A percentile compares a stretch with the other conserved stretches of the same genome.
phyloP scores from a whole-genome alignment of 1,284 basidiomycete genomes.

The Ceratobasidium sp. region DNA sequence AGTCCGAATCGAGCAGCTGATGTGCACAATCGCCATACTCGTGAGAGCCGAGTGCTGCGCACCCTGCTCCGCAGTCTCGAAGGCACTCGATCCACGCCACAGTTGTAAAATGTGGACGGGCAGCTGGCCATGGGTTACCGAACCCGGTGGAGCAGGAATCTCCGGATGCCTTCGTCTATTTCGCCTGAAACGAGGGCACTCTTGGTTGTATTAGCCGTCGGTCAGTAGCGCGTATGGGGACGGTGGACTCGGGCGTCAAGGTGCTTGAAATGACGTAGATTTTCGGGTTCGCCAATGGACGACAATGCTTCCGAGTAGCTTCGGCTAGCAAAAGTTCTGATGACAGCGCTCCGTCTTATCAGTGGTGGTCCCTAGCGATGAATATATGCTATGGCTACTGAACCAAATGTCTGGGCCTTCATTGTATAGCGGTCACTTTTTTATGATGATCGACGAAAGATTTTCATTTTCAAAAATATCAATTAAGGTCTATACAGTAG shows the following conservation, averaged over 20 bases:
- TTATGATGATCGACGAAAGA: too few relatives aligned
- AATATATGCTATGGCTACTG: too few relatives aligned
- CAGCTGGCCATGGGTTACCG: neutral
- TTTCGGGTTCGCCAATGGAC: neutral
- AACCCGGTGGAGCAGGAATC: neutral
- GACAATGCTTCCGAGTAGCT: neutral
- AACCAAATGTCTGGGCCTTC: too few relatives aligned
- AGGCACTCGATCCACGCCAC: neutral
- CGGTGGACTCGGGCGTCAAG: neutral
- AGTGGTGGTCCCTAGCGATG: neutral
- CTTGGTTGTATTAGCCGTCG: neutral
- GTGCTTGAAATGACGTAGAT: neutral
- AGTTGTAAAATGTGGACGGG: neutral
- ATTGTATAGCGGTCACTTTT: too few relatives aligned
- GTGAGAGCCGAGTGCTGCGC: constrained; percentile 16
- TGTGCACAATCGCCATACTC: neutral
- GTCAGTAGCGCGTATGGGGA: neutral
- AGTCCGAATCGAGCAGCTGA: neutral
- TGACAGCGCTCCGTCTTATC: neutral
- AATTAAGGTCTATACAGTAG: neutral
- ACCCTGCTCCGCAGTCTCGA: constrained; percentile 22
- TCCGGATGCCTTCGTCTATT: neutral
- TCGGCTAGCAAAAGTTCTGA: neutral
- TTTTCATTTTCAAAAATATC: neutral
- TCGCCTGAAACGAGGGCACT: neutral